Base-by-base conservation (phyloP, 352 stramenopile species). In the Nothophytophthora sp. region DNA sequence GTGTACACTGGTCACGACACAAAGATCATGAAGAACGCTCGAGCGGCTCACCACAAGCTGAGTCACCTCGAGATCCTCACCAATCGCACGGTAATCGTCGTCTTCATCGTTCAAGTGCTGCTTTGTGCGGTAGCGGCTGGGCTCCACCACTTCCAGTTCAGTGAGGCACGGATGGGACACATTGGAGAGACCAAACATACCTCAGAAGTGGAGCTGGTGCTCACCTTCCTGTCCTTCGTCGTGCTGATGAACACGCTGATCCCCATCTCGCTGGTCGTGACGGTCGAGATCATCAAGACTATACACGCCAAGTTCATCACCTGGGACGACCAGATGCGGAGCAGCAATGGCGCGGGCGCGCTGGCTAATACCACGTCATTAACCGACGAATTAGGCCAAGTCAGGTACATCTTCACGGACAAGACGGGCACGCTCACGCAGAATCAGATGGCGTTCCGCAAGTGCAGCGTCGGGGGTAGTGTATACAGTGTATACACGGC, bases 361-460 rank as follows among this genome's bases (percentile, higher is more conserved):
- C 74, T 92, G 28, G 94, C 84, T 0, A 92, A 96, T 35, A 97
- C 87, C 0, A 87, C 87, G 6, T 90, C 83, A n/a, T 73, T 98
- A 6, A 97, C 86, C 1, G 92, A 98, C 39, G 90, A 97, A 44
- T 72, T 98, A 1, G 93, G 93, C 0, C 92, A 98, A 66, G 81
- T 98, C 20, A 85, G 84, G 45, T 95, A 93, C 41, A 84, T 98
- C 55, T 97, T 98, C 58, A 98, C 76, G 0, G 94, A 98, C 64
- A 98, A 98, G 60, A 98, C 94, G 3, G 95, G 95, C 6, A 98
- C 95, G 22, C 59, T 98, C 36, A 98, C 95, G 13, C 75, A 92
- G 47, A 98, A 98, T 58, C 75, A 90, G 35, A 98, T 98, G 95
- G 83, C 93, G 39, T 99, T 99, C 56, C 96, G 97, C 30, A 91